These are phyloP conservation scores for Suhomyces sp. DNA, from an alignment of 805 yeast genomes.

Conservation along the genomic window DNA sequence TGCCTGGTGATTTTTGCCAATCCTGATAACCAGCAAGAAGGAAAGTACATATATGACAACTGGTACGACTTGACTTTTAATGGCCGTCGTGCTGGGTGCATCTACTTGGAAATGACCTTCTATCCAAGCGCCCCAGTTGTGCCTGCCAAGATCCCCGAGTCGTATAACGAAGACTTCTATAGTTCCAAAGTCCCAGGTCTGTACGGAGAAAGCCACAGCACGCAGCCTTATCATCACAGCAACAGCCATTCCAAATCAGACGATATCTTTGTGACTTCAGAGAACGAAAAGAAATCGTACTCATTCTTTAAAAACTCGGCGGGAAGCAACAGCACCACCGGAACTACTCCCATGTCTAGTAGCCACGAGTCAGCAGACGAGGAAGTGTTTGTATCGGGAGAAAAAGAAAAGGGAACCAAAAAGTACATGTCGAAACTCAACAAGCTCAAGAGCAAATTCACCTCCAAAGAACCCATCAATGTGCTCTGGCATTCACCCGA, in stretches of 20 bases:
- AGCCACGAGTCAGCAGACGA: slow-evolving; percentile 2
- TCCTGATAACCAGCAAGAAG: slow-evolving; percentile 48
- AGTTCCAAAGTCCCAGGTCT: neutral
- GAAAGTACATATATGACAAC: slow-evolving; percentile 71
- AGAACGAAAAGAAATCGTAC: neutral
- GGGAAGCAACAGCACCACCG: neutral
- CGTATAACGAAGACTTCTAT: neutral
- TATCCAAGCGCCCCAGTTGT: slow-evolving; percentile 56
- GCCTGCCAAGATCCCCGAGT: slow-evolving; percentile 33
- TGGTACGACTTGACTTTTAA: slow-evolving; percentile 76
- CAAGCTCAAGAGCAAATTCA: slow-evolving; percentile 31
- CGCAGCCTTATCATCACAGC: neutral
- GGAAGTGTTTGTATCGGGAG: neutral
- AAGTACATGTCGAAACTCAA: slow-evolving; percentile 27
- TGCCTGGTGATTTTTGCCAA: slow-evolving; percentile 63
- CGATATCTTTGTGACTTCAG: slow-evolving; percentile 5
- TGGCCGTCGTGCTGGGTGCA: slow-evolving; percentile 79
- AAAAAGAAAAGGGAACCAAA: slow-evolving; percentile 4
- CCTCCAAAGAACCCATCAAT: slow-evolving; percentile 33
- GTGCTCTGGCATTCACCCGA: slow-evolving; percentile 18
- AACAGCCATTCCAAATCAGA: neutral
- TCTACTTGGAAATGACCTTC: slow-evolving; percentile 88
- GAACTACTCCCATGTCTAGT: slow-evolving; percentile 1
- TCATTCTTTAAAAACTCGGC: neutral
- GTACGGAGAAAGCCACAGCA: neutral